Base-by-base conservation (phyloP, 768 basidiomycete genomes). In the Pleurotus tuber-regium region DNA sequence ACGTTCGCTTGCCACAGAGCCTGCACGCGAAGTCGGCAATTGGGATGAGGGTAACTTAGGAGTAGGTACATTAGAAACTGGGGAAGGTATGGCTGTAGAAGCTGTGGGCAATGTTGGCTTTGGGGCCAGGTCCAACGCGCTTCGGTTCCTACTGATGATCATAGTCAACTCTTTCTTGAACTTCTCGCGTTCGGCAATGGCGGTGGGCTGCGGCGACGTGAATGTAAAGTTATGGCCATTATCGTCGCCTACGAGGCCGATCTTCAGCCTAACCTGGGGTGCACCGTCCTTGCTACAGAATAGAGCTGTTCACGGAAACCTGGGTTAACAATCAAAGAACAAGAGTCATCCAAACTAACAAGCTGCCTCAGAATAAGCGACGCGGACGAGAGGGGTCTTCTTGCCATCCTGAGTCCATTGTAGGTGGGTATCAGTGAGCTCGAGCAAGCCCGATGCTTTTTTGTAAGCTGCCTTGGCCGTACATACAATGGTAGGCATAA, bases 241-340 rank as follows among this genome's bases (percentile, higher is more conserved):
- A 51, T 88, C 87, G 63, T 90, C 83, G 42, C 73, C 76, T 47
- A 81, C 66, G 26, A 92, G 73, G 1, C 80, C 83, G 28, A 95
- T 70, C 61, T 92, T 92, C 42, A 93, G 73, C 42, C 83, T 77
- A 59, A 90, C 87, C 64, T 92, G 88, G 0, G 87, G 69, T 4
- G 89, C 84, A 49, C 86, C 87, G 60, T 87, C 86, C 61, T 93
- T 93, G 64, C 89, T 91, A 60, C 87, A 91, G 63, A 92, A 92
- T 29, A 94, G 75, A 14, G 89, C 89, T 89, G 63, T 55, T 43
- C 23, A 33, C 46, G 52, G 47, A 49, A 43, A 43, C 48, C 57
- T 47, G 61, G 54, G 51, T 50, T 12, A 31, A 8, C 51, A 35
- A 46, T 41, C 54, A 31, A 50, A 50, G 57, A 30, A 52, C 16